Evolutionary conservation across 1,139 yeast genomes (phyloP).

Genomic region (Ogataea hybrid): DNA sequence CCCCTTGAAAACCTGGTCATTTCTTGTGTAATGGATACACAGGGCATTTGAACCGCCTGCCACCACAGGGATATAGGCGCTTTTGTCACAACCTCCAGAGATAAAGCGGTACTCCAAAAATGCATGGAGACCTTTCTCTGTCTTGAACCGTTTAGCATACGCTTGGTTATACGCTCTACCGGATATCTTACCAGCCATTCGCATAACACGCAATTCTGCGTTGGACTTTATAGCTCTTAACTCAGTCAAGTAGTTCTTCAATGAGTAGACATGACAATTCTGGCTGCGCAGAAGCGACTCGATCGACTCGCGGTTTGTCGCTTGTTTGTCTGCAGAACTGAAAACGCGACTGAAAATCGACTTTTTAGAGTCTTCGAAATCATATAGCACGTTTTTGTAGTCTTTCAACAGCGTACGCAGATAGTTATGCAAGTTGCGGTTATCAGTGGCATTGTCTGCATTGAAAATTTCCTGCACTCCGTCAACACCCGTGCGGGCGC

Average conservation of each 20-base stretch:
- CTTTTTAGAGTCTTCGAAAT: constrained; percentile 29
- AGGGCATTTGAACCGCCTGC: constrained; percentile 90
- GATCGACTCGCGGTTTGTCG: constrained; percentile 19
- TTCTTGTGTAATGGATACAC: constrained; percentile 87
- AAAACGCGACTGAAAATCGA: constrained; percentile 19
- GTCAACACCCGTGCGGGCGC: constrained; percentile 80
- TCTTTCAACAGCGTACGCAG: constrained; percentile 46
- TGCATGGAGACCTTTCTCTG: constrained; percentile 80
- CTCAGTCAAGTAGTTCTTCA: constrained; percentile 50
- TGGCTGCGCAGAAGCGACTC: constrained; percentile 27
- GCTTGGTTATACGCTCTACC: constrained; percentile 84
- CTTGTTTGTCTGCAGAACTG: constrained; percentile 12
- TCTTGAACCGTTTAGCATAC: constrained; percentile 56
- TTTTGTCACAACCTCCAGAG: constrained; percentile 82
- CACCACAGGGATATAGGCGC: constrained; percentile 94
- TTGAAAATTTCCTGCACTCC: constrained; percentile 84
- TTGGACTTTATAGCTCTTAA: constrained; percentile 71
- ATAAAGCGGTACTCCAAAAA: constrained; percentile 81
- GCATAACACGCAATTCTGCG: constrained; percentile 74
- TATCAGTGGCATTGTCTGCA: constrained; percentile 71
- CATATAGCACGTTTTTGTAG: constrained; percentile 51
- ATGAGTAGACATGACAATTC: constrained; percentile 41
- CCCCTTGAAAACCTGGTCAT: constrained; percentile 70
- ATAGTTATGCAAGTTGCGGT: constrained; percentile 41
- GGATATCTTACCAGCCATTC: constrained; percentile 78